Conservation (phyloP, 1,284 basidiomycete genomes). For the Pseudozyma tsukubaensis region DNA sequence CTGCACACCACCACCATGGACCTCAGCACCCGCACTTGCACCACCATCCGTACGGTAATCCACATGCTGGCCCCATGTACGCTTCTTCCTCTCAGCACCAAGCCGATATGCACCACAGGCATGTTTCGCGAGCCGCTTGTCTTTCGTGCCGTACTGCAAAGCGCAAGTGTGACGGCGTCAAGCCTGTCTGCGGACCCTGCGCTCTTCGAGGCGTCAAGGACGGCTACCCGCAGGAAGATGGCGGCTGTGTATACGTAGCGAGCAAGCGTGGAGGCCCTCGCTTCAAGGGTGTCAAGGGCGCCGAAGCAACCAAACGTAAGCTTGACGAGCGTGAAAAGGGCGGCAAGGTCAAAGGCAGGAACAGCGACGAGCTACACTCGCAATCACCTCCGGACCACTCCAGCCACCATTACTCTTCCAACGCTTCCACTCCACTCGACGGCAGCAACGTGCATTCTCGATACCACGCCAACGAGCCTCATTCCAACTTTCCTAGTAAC, state of each 20-base stretch:
- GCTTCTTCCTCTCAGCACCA: constrained; percentile 24
- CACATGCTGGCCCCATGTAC: constrained; percentile 14
- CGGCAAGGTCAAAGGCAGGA: constrained; percentile 24
- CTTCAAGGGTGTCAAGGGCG: constrained; percentile 60
- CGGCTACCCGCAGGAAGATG: constrained; percentile 39
- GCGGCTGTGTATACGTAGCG: constrained; percentile 57
- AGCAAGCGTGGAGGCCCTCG: constrained; percentile 60
- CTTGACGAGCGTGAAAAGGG: constrained; percentile 46
- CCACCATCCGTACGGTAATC: constrained; percentile 26
- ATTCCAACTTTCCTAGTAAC: not conserved
- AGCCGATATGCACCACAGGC: constrained; percentile 39
- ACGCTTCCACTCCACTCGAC: constrained; percentile 25
- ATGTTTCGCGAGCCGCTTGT: constrained; percentile 56
- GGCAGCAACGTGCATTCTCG: constrained; percentile 6
- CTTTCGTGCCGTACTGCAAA: constrained; percentile 60
- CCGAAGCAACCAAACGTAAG: constrained; percentile 51
- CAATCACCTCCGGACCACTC: constrained; percentile 34
- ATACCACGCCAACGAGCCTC: not conserved
- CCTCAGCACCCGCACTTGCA: constrained; percentile 28
- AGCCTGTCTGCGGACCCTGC: constrained; percentile 59
- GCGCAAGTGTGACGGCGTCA: constrained; percentile 58
- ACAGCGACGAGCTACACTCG: constrained; percentile 35
- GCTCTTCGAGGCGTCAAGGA: constrained; percentile 52
- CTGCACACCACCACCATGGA: constrained; percentile 23
- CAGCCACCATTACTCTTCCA: constrained; percentile 12